phyloP scores from a whole-genome alignment of 495 filamentous ascomycete species.

The Penicillium goetzii region DNA sequence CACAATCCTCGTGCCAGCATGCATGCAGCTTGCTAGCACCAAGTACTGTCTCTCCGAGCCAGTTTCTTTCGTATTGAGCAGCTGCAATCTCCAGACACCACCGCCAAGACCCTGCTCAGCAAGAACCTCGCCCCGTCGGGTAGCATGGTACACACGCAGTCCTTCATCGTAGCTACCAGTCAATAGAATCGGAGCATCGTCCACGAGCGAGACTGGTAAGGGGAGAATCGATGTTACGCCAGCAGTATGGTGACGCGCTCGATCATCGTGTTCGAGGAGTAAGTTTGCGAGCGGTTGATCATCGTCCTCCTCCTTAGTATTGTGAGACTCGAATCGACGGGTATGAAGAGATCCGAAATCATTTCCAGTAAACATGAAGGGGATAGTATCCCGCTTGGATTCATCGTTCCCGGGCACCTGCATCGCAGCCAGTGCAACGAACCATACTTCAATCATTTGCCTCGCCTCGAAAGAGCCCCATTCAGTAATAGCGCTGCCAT shows the following conservation, averaged over 20 bases:
- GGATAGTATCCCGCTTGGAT: conserved; percentile 10
- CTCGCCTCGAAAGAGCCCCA: conserved; percentile 37
- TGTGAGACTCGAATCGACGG: conserved; percentile 30
- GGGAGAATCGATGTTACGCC: conserved; percentile 90
- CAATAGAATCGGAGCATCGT: conserved; percentile 59
- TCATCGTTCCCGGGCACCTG: conserved; percentile 2
- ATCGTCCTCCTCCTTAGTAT: conserved; percentile 20
- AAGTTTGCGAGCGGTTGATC: conserved; percentile 27
- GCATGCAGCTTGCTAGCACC: conserved; percentile 91
- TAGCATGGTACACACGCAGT: conserved; percentile 65
- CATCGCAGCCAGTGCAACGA: conserved; percentile 42
- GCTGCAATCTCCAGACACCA: conserved; percentile 87
- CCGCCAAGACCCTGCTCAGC: conserved; percentile 74
- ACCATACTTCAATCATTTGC: conserved; percentile 52
- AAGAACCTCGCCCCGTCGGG: conserved; percentile 43
- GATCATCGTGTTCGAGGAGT: conserved; percentile 40
- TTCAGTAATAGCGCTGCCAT: conserved; percentile 26
- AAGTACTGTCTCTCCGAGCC: conserved; percentile 40
- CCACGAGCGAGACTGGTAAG: conserved; percentile 43
- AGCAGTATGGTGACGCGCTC: conserved; percentile 63
- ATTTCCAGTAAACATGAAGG: conserved; percentile 45
- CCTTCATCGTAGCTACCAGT: conserved; percentile 94
- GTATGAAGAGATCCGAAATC: conserved; percentile 43
- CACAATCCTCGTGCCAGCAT: conserved; percentile 77
- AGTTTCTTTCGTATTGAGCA: conserved; percentile 44